Evolutionary conservation across 768 basidiomycete species (phyloP), one percentile per base, ranked within the genome.

Genomic region (Pulveroboletus frians): DNA sequence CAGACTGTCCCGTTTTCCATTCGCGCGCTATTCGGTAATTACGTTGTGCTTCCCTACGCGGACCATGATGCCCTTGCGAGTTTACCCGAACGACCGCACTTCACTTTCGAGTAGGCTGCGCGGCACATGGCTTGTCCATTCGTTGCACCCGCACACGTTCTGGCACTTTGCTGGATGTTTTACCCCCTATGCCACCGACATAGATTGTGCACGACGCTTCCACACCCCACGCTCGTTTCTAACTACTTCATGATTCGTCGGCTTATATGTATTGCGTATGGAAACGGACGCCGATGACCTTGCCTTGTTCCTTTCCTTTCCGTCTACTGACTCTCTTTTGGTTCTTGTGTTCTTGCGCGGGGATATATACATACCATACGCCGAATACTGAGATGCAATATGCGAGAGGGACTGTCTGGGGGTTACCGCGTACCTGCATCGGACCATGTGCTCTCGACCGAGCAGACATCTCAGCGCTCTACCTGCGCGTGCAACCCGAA

Each of bases 301-400:
- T 17, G 23, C 5, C 4, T 57, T 42, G 13, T n/a, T 17, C 15
- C 45, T 39, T 32, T 35, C n/a, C 13, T 18, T 42, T 41, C 23
- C 43, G 41, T 36, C 49, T 39, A 42, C 41, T 50, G 54, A 63
- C 60, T 43, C 56, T 49, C 18, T 41, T 53, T 65, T 56, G 27
- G 47, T 46, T 45, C 29, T 52, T 55, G 51, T 54, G 23, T 56
- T 52, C 47, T 52, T 41, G 41, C 53, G 46, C 58, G 50, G 46
- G 58, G 58, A 56, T 58, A 60, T 67, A 60, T 65, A 67, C 62
- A 60, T 65, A 67, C 62, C 55, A 52, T 66, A 66, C 49, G 62
- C 64, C 55, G 13, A 31, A 31, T 31, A 59, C 46, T 46, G 59
- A 64, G 51, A 59, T 47, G 26, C 13, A 13, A 31, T 40, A 17